Base-by-base conservation (phyloP, 352 stramenopile species). In the Lagenidium sp. region DNA sequence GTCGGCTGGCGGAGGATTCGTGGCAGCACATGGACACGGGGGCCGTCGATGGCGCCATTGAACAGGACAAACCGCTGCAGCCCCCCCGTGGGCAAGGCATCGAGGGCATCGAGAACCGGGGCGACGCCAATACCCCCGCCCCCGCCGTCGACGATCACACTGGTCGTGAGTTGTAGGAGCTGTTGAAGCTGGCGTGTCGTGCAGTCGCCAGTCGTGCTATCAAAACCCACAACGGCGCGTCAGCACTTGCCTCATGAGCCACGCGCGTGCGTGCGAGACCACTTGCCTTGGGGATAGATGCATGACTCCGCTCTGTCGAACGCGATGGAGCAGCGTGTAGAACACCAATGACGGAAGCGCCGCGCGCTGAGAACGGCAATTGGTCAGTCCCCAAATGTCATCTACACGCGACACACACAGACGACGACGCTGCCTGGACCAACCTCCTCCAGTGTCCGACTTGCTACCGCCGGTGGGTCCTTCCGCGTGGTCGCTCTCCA, bases 1-100 rank as follows among this genome's bases (percentile, higher is more conserved):
- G 34, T 67, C 30, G 68, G 50, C 28, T 55, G 44, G 31, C 60
- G 56, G 16, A 88, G 37, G 22, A 69, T 42, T 18, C 44, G 41
- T 4, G 64, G 53, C 7, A 88, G 56, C 6, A 53, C 45, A 13
- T 44, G 48, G 6, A 56, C 50, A 43, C 75, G 59, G 3, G 42
- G 44, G 23, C 51, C 20, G 31, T 64, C 63, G 16, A 87, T 59
- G 2, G 44, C 37, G 13, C 68, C 58, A 41, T 89, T 89, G 71
- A 66, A 84, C 37, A 89, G 55, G 16, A 90, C 81, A 21, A 90
- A 59, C 32, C 82, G 83, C 29, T 80, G 67, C 0, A 68, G 58
- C 3, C 71, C 67, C 20, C 53, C 65, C 5, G 32, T 35, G 19
- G 24, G 41, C 18, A 53, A 59, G 30, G 38, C 43, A 11, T 66